phyloP scores from a whole-genome alignment of 177 flowering plant species.

The Vitis hybrid region DNA sequence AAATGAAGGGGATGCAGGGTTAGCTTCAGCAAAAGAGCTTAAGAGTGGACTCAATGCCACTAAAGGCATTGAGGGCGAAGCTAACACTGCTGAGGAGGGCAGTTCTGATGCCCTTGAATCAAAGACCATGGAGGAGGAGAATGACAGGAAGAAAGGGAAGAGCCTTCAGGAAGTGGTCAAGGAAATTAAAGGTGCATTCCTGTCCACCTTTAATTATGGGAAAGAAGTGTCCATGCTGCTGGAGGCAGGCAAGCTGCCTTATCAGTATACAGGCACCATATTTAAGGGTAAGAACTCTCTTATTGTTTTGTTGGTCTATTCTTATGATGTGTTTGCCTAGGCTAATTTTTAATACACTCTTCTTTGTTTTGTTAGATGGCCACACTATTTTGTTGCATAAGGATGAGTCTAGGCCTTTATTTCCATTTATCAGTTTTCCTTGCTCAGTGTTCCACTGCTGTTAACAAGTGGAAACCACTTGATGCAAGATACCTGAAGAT shows the following conservation, averaged over 20 bases:
- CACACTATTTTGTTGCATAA: not conserved
- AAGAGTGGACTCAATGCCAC: too few species aligned
- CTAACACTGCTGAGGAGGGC: too few species aligned
- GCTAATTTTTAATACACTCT: not conserved
- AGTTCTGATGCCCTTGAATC: too few species aligned
- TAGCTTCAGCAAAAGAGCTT: too few species aligned
- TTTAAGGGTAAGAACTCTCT: slow-evolving; percentile 7
- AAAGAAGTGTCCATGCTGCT: slow-evolving; percentile 12
- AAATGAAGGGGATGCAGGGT: too few species aligned
- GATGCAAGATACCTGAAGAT: too few species aligned
- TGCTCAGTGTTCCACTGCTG: not conserved
- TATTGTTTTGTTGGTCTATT: too few species aligned
- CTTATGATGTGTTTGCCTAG: too few species aligned
- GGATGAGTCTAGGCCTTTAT: not conserved
- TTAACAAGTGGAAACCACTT: too few species aligned
- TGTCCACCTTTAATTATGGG: slow-evolving; percentile 5
- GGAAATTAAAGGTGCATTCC: slow-evolving; percentile 3
- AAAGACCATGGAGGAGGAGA: not conserved
- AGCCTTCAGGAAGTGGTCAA: not conserved
- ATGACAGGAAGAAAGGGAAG: not conserved
- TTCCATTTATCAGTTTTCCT: not conserved
- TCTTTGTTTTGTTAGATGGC: not conserved
- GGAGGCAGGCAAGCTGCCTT: slow-evolving; percentile 4
- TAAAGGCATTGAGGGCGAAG: too few species aligned
- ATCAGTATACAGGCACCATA: not conserved